A percentile compares a stretch with the other conserved stretches of the same genome.
phyloP scores from a whole-genome alignment of 768 basidiomycete species.

The Cyathus striatus region DNA sequence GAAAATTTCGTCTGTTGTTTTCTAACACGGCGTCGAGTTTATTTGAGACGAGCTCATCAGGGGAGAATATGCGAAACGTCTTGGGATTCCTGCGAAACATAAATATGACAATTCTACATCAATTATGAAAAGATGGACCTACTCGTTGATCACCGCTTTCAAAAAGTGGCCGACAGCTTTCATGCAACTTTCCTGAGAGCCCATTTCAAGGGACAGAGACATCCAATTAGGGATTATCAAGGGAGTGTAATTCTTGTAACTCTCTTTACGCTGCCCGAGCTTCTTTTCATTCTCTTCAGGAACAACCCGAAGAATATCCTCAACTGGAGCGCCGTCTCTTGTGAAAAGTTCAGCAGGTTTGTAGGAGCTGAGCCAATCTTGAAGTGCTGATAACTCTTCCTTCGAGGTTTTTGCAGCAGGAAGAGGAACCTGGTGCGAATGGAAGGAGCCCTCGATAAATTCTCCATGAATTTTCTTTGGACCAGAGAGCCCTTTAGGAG shows the following conservation, averaged over 20 bases:
- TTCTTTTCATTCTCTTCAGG: conserved; percentile 53
- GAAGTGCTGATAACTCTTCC: conserved; percentile 58
- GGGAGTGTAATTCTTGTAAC: conserved; percentile 56
- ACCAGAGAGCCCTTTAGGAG: conserved; percentile 79
- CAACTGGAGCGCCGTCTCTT: conserved; percentile 43
- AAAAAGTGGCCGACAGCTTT: conserved; percentile 58
- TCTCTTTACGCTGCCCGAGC: conserved; percentile 67
- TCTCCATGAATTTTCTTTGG: conserved; percentile 66
- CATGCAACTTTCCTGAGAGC: conserved; percentile 71
- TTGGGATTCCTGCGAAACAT: conserved; percentile 54
- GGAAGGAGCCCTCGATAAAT: conserved; percentile 77
- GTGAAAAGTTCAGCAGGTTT: conserved; percentile 62
- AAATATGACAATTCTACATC: not conserved
- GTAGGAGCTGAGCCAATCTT: conserved; percentile 75
- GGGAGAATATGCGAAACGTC: conserved; percentile 85
- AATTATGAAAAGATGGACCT: conserved; percentile 10
- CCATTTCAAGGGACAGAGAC: conserved; percentile 43
- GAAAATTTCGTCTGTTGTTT: conserved; percentile 66
- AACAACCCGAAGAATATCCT: conserved; percentile 53
- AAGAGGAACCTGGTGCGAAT: conserved; percentile 86
- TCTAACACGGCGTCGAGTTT: conserved; percentile 82
- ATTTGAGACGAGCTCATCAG: conserved; percentile 84
- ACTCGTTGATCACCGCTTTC: conserved; percentile 52
- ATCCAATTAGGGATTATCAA: conserved; percentile 68
- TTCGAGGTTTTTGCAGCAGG: conserved; percentile 60